Evolutionary conservation across 352 stramenopile species (phyloP).

Genomic region (Phytophthora crassamura): DNA sequence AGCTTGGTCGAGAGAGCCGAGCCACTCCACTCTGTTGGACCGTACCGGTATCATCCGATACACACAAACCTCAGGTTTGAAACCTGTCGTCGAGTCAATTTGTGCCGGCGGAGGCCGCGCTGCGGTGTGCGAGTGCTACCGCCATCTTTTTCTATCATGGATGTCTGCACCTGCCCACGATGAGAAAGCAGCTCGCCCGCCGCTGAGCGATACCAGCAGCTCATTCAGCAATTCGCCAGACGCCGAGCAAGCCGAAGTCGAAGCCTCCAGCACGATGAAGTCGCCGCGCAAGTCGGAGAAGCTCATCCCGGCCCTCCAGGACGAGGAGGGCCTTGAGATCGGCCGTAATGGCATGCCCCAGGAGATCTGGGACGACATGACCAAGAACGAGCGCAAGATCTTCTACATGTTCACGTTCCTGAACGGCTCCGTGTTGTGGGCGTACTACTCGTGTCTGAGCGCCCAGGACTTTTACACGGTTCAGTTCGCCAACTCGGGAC

Average conservation of each 20-base stretch:
- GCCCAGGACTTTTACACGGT: slow-evolving; percentile 68
- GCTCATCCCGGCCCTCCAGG: slow-evolving; percentile 35
- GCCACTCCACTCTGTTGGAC: too few species aligned
- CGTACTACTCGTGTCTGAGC: slow-evolving; percentile 79
- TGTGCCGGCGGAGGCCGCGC: too few species aligned
- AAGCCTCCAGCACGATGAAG: slow-evolving; percentile 20
- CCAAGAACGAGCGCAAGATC: slow-evolving; percentile 55
- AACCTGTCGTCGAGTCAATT: too few species aligned
- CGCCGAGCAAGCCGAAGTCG: slow-evolving; percentile 3
- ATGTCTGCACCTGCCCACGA: too few species aligned
- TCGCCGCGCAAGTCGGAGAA: slow-evolving; percentile 49
- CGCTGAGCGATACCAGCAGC: neutral
- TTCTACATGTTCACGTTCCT: slow-evolving; percentile 79
- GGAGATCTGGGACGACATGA: slow-evolving; percentile 67
- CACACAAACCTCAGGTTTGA: too few species aligned
- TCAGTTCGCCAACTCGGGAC: slow-evolving; percentile 51
- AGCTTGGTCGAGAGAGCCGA: neutral
- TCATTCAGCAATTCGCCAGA: slow-evolving; percentile 34
- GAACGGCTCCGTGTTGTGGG: slow-evolving; percentile 74
- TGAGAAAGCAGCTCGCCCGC: too few species aligned
- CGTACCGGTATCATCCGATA: too few species aligned
- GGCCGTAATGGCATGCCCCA: slow-evolving; percentile 54
- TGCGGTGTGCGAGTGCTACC: too few species aligned
- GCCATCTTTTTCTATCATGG: too few species aligned
- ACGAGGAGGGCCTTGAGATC: slow-evolving; percentile 27